These are phyloP conservation scores for Pseudonectria buxi DNA, from an alignment of 2,329 filamentous ascomycete genomes.

Conservation along the genomic window DNA sequence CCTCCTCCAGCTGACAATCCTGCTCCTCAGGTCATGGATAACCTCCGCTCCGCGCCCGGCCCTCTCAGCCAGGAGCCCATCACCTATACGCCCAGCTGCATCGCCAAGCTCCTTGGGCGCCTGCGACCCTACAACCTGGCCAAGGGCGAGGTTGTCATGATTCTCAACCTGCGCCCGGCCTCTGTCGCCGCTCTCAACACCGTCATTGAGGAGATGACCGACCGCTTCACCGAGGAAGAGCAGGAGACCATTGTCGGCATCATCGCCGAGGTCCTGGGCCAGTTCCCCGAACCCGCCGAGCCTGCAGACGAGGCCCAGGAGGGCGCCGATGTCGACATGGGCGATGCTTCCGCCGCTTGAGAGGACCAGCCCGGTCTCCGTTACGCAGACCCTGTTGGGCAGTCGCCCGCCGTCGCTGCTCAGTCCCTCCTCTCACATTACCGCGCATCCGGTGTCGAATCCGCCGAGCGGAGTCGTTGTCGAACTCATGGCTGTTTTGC, in stretches of 20 bases:
- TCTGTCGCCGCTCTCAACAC: constrained; percentile 53
- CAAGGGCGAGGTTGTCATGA: constrained; percentile 63
- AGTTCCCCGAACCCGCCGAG: constrained; percentile 32
- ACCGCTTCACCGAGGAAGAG: constrained; percentile 52
- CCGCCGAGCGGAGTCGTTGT: constrained; percentile 41
- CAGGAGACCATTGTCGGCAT: constrained; percentile 52
- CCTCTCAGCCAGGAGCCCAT: constrained; percentile 50
- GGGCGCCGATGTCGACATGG: constrained; percentile 31
- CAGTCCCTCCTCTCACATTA: constrained; percentile 34
- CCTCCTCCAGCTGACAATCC: constrained; percentile 42
- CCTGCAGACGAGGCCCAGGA: constrained; percentile 24
- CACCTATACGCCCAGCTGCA: constrained; percentile 46
- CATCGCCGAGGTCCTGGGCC: constrained; percentile 52
- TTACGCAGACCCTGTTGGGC: not conserved
- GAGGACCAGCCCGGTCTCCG: constrained; percentile 5
- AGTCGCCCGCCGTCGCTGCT: not conserved
- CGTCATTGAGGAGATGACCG: constrained; percentile 58
- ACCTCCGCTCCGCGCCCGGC: constrained; percentile 48
- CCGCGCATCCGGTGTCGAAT: constrained; percentile 47
- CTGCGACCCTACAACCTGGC: constrained; percentile 53
- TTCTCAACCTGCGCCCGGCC: constrained; percentile 58
- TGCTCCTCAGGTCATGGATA: too few relatives aligned
- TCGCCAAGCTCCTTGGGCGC: constrained; percentile 46
- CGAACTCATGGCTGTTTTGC: constrained; percentile 46
- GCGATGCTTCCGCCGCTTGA: constrained; percentile 26